Evolutionary conservation across 768 basidiomycete genomes (phyloP), one percentile per base, ranked within the genome.

Genomic region (Xerocomellus intermedius): DNA sequence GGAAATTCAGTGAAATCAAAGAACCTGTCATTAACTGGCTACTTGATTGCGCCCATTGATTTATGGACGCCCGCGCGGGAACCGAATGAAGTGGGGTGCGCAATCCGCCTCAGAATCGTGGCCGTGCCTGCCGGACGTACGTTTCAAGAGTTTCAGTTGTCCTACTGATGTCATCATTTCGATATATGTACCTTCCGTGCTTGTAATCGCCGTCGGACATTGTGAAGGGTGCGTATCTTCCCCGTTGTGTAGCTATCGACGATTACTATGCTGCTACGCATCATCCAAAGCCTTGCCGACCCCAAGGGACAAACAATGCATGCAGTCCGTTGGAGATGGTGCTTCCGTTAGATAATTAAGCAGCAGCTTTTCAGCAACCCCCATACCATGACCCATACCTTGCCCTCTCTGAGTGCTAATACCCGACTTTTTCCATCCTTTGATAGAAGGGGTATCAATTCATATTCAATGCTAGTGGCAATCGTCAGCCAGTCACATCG

Each of bases 381-480:
- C 28, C 8, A 28, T 28, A 28, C 8, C 8, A 28, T 8, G 28
- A 28, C 28, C 8, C 30, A 30, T 30, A 30, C 30, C 10, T 0
- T 10, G 10, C 30, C 30, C 30, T 30, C 30, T 22, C 12, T 35
- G 30, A 13, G 14, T 7, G 17, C 6, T 24, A 22, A 7, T 12
- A 10, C 24, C 17, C 8, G 8, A 17, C 17, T 37, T 33, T 39
- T 12, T 19, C 3, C 19, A 19, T 39, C n/a, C 38, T 19, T 19
- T 5, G 38, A 19, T 39, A 39, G 19, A 19, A 21, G 10, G n/a
- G n/a, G 2, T 87, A 69, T 98, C 8, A 38, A 8, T 38, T 8
- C 9, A 38, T 33, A 19, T 13, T 36, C 42, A 57, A n/a, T 10
- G 42, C 58, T 57, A 26, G 36, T 33, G 16, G 21, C 22, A 35